Conservation (phyloP, 768 basidiomycete species). For the Pleurotus tuber-regium region DNA sequence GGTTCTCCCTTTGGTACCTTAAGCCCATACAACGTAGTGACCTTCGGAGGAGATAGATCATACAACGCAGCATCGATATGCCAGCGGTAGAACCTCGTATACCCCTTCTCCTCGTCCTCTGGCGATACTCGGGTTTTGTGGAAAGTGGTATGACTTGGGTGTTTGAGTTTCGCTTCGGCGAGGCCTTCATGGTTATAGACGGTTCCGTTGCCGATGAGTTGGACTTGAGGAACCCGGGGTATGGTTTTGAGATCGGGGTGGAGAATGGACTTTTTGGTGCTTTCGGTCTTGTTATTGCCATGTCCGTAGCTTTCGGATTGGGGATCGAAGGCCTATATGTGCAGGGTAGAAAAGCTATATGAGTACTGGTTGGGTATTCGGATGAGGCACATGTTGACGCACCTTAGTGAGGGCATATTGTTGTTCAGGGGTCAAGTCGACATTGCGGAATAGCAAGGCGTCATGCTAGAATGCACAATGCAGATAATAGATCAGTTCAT, state of each 20-base stretch:
- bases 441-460: constrained; percentile 71
- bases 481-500: background rate
- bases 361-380: too few species aligned
- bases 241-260: constrained; percentile 92
- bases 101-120: constrained; percentile 74
- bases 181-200: constrained; percentile 82
- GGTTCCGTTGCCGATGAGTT: constrained; percentile 86
- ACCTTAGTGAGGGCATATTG: constrained; percentile 88
- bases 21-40: constrained; percentile 83
- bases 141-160: constrained; percentile 83
- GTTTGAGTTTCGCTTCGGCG: constrained; percentile 74
- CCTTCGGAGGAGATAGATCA: constrained; percentile 73
- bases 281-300: constrained; percentile 83
- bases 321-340: constrained; percentile 71
- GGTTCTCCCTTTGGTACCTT: constrained; percentile 60
- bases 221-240: constrained; percentile 84
- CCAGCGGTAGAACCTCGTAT: constrained; percentile 90
- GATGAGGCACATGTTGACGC: too few species aligned
- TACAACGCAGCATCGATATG: constrained; percentile 90
- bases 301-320: constrained; percentile 70
- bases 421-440: constrained; percentile 70
- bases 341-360: constrained; percentile 12
- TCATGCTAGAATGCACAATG: constrained; percentile 48
- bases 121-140: constrained; percentile 75
- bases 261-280: constrained; percentile 74